phyloP scores from a whole-genome alignment of 768 basidiomycete species.

The Tulasnella sp. region DNA sequence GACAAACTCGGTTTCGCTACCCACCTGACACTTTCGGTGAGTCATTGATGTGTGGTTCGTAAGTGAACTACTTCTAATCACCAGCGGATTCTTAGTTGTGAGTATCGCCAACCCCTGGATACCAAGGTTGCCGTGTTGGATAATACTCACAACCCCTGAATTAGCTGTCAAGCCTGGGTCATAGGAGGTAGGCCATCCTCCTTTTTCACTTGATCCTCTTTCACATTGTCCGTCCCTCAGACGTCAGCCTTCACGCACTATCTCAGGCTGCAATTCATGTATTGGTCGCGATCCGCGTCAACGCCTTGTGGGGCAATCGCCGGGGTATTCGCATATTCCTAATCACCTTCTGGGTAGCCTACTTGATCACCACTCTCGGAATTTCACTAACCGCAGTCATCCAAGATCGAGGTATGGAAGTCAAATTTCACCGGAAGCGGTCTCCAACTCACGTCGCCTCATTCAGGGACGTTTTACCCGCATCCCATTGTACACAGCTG shows the following conservation, averaged over 20 bases:
- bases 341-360: not conserved
- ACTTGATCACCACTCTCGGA: not conserved
- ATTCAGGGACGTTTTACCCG: not conserved
- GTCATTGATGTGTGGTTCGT: not conserved
- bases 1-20: conserved; percentile 1
- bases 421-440: not conserved
- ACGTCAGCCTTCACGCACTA: not conserved
- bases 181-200: not conserved
- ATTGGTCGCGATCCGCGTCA: conserved; percentile 7
- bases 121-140: not conserved
- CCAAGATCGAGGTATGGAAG: not conserved
- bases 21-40: not conserved
- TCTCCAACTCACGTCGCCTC: not conserved
- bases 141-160: not conserved
- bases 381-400: not conserved
- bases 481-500: not conserved
- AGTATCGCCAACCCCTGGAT: not conserved
- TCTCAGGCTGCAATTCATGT: conserved; percentile 1
- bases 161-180: not conserved
- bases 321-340: not conserved
- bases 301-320: conserved; percentile 3
- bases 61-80: no score
- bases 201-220: not conserved
- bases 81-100: not conserved
- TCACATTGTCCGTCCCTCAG: not conserved